These are phyloP conservation scores for Suillus alpinus DNA, from an alignment of 768 basidiomycete genomes.

Conservation along the genomic window DNA sequence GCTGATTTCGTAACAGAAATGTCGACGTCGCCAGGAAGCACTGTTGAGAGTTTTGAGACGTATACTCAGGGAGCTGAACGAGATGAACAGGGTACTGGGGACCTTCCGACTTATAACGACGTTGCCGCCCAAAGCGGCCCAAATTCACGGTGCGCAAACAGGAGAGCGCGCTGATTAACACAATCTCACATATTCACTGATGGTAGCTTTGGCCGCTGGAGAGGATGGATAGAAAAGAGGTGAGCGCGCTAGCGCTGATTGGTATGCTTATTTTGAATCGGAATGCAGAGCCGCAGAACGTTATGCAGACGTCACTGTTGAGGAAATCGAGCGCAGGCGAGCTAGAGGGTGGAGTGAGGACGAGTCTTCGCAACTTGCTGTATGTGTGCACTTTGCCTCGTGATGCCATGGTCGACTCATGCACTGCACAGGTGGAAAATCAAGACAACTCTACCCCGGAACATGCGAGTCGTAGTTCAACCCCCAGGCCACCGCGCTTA, in stretches of 20 bases:
- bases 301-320: slow-evolving; percentile 61
- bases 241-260: slow-evolving; percentile 21
- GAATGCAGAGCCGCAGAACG: slow-evolving; percentile 74
- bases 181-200: slow-evolving; percentile 9
- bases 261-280: slow-evolving; percentile 5
- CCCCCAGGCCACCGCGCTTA: slow-evolving; percentile 35
- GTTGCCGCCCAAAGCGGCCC: slow-evolving; percentile 74
- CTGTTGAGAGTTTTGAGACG: slow-evolving; percentile 22
- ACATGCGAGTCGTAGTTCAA: slow-evolving; percentile 6
- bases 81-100: slow-evolving; percentile 45
- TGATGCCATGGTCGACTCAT: not conserved
- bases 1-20: not conserved
- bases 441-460: slow-evolving; percentile 2
- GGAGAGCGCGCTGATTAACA: not conserved
- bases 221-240: slow-evolving; percentile 89
- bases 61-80: slow-evolving; percentile 37
- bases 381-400: slow-evolving; percentile 10
- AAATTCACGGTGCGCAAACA: slow-evolving; percentile 65
- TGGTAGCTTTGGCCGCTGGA: slow-evolving; percentile 79
- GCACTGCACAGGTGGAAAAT: slow-evolving; percentile 11
- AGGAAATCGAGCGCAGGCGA: slow-evolving; percentile 54
- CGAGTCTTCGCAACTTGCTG: slow-evolving; percentile 15
- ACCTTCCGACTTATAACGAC: slow-evolving; percentile 77
- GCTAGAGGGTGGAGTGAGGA: slow-evolving; percentile 71
- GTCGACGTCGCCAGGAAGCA: slow-evolving; percentile 4